Evolutionary conservation across 108 stramenopile species (phyloP).

Genomic region (Seminavis robusta): DNA sequence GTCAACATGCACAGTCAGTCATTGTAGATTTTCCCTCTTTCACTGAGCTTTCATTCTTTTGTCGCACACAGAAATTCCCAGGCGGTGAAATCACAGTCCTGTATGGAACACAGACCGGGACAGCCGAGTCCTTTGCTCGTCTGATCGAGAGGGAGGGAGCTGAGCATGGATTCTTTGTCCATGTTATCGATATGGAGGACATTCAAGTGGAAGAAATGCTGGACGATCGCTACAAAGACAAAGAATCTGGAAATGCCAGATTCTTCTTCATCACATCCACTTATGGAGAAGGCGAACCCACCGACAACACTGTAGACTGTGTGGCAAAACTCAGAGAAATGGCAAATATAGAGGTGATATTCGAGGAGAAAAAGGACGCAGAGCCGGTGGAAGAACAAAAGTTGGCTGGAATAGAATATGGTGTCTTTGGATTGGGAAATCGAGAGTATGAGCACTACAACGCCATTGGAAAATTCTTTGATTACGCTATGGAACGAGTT

Average conservation of each 20-base stretch:
- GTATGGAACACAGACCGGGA: conserved; percentile 98
- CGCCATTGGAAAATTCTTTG: conserved; percentile 88
- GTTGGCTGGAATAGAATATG: conserved; percentile 61
- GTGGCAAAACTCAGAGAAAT: neutral
- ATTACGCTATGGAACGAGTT: conserved; percentile 61
- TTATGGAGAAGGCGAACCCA: conserved; percentile 98
- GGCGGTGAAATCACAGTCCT: conserved; percentile 78
- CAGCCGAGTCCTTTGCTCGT: conserved; percentile 94
- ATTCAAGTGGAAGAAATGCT: conserved; percentile 51
- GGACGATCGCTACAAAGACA: conserved; percentile 49
- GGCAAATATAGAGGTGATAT: neutral
- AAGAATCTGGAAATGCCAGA: conserved; percentile 33
- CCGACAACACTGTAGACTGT: conserved; percentile 87
- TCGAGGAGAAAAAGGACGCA: conserved; percentile 18
- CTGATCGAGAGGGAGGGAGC: conserved; percentile 74
- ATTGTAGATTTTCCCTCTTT: too few relatives aligned
- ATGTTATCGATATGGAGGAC: conserved; percentile 90
- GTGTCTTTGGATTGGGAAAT: conserved; percentile 98
- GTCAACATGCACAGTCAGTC: too few relatives aligned
- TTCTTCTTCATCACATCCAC: conserved; percentile 92
- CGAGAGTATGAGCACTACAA: conserved; percentile 97
- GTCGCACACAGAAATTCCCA: conserved; percentile 71
- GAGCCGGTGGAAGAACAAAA: neutral
- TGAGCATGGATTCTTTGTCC: conserved; percentile 75
- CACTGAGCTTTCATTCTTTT: too few relatives aligned